phyloP scores from a whole-genome alignment of 2,329 filamentous ascomycete species.

The Moelleriella libera region DNA sequence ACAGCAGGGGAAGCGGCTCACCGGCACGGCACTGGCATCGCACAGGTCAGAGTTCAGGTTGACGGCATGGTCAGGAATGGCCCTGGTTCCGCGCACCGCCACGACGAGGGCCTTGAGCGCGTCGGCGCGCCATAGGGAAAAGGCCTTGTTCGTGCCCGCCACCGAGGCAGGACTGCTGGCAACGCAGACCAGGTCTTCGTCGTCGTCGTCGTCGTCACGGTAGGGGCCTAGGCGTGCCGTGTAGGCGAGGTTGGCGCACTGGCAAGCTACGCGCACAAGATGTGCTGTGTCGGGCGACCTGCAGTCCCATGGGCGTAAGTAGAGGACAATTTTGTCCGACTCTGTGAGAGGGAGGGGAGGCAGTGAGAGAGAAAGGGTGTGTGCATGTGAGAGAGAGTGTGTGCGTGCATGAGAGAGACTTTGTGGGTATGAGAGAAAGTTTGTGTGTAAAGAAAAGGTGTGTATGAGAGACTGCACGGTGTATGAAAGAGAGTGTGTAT shows the following conservation, averaged over 20 bases:
- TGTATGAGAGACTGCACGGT: no score
- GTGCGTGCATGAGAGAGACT: no score
- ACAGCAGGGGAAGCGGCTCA: constrained; percentile 2
- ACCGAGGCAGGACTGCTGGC: constrained; percentile 4
- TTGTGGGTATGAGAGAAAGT: no score
- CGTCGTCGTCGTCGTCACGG: not conserved
- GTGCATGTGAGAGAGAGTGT: no score
- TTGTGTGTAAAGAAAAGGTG: no score
- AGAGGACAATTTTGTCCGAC: no score
- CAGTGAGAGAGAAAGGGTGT: no score
- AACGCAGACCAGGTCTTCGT: not conserved
- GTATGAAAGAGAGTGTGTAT: no score
- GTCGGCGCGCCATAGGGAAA: constrained; percentile 8
- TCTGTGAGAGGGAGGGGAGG: no score
- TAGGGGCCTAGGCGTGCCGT: not conserved
- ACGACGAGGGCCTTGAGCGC: constrained; percentile 6
- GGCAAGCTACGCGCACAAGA: constrained; percentile 7
- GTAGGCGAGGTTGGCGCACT: constrained; percentile 10
- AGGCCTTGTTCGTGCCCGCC: constrained; percentile 8
- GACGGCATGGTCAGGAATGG: constrained; percentile 10
- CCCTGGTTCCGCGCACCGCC: constrained; percentile 9
- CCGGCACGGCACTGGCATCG: constrained; percentile 3
- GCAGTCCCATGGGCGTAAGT: no score
- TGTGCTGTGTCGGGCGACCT: constrained; percentile 1
- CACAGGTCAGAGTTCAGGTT: constrained; percentile 8